Base-by-base conservation (phyloP, 2,329 filamentous ascomycete genomes). In the Neofusicoccum parvum region DNA sequence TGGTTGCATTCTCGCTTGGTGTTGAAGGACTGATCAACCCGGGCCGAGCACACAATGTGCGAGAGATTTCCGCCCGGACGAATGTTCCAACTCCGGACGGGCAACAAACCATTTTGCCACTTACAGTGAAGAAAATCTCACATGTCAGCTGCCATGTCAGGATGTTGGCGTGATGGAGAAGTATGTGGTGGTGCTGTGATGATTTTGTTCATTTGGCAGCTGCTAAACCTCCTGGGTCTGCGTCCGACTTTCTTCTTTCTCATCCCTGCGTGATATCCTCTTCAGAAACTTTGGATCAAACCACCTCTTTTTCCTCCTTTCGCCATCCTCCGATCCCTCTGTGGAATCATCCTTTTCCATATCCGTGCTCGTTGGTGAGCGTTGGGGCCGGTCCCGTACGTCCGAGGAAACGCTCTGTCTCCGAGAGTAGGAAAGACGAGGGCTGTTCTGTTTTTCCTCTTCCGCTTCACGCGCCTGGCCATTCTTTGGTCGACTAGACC, bases 141-240 rank as follows among this genome's bases (percentile, higher is more conserved):
- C n/a, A 34, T 12, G 15, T 9, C 23, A 43, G 14, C 14, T 17
- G 20, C 23, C 36, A 41, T 9, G 6, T 54, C 7, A 20, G 11
- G 9, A 23, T 15, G 3, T 23, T 20, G 23, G 17, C 23, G 36
- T 34, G 39, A 36, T 23, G 39, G 54, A 32, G 23, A 45, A 34
- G 23, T 46, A 1, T 17, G 27, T 46, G 39, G 32, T 45, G 43
- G 32, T 45, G 41, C 12, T 5, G 15, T 46, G 39, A 46, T 14
- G n/a, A 11, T 20, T 60, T 48, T 48, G 9, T 53, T 48, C 41
- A 60, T 60, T 60, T 36, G 56, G 7, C 43, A 14, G 37, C 43
- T 48, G 27, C 43, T 60, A 60, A 37, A 60, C 56, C 32, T 60
- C 56, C 43, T 60, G 56, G 27, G 32, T 36, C 32, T 46, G 41